Percentiles rank a stretch among this genome's conserved stretches.
Conservation (phyloP, 805 yeast genomes). For the Grigorovia transvaalensis region DNA sequence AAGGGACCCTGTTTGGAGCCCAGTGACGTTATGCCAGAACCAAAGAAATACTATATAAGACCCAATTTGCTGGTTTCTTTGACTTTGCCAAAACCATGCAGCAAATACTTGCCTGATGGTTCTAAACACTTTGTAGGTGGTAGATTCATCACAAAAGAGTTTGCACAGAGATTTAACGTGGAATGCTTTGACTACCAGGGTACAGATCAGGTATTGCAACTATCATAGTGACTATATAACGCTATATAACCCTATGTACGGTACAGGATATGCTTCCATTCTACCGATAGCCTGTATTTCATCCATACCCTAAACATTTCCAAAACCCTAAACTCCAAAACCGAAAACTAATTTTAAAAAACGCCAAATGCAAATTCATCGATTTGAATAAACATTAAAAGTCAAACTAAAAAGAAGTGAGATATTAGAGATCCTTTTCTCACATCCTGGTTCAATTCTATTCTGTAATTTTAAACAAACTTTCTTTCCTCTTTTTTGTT, state of each 20-base stretch:
- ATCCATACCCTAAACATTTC: too few relatives aligned
- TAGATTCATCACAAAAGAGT: conserved; percentile 55
- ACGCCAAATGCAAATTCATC: background rate
- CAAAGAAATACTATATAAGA: conserved; percentile 26
- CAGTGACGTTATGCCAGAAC: background rate
- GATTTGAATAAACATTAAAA: background rate
- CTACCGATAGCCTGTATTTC: too few relatives aligned
- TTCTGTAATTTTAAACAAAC: too few relatives aligned
- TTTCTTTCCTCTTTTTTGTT: too few relatives aligned
- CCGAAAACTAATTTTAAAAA: too few relatives aligned
- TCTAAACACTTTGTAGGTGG: conserved; percentile 78
- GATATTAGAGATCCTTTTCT: too few relatives aligned
- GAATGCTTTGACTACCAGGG: conserved; percentile 52
- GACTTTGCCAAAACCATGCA: conserved; percentile 92
- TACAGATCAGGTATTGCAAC: conserved; percentile 43
- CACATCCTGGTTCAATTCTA: too few relatives aligned
- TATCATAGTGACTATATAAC: too few relatives aligned
- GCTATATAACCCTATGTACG: too few relatives aligned
- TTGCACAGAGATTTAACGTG: conserved; percentile 68
- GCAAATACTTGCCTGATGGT: conserved; percentile 36
- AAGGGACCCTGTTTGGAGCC: conserved; percentile 51
- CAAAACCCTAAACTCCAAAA: too few relatives aligned
- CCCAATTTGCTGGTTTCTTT: conserved; percentile 70
- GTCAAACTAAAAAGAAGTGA: background rate
- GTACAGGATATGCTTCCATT: too few relatives aligned